Conservation (phyloP, 768 basidiomycete genomes). For the Stropharia rugosoannulata region DNA sequence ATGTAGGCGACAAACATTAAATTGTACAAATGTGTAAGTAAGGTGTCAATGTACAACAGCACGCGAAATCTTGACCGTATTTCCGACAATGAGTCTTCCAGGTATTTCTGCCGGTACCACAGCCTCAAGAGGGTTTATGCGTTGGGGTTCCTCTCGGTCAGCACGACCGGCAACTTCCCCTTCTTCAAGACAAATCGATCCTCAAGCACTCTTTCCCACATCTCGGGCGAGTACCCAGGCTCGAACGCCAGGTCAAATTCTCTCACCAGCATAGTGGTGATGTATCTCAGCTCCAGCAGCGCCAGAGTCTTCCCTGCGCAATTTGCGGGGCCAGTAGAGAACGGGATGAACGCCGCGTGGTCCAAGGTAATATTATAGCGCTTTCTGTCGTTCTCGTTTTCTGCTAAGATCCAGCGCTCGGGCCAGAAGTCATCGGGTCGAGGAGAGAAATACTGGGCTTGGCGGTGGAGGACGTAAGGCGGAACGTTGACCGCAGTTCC, state of each 20-base stretch:
- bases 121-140: too few species aligned
- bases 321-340: constrained; percentile 46
- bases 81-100: too few species aligned
- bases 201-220: constrained; percentile 25
- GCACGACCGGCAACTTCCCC: constrained; percentile 4
- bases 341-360: constrained; percentile 34
- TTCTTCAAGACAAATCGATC: constrained; percentile 21
- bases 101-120: too few species aligned
- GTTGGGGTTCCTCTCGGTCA: not conserved
- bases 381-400: not conserved
- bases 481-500: constrained; percentile 38
- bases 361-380: constrained; percentile 9
- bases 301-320: constrained; percentile 45
- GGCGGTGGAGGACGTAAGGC: constrained; percentile 36
- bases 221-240: constrained; percentile 16
- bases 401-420: constrained; percentile 34
- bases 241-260: constrained; percentile 28
- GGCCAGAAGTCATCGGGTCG: constrained; percentile 36
- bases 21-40: too few species aligned
- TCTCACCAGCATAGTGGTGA: constrained; percentile 23
- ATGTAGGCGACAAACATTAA: not conserved
- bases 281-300: constrained; percentile 31
- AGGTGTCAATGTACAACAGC: too few species aligned
- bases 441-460: constrained; percentile 37
- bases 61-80: too few species aligned